Percentiles rank a stretch among this genome's conserved stretches.
Conservation (phyloP, 257 asterid species). For the Solanum virginianum region DNA sequence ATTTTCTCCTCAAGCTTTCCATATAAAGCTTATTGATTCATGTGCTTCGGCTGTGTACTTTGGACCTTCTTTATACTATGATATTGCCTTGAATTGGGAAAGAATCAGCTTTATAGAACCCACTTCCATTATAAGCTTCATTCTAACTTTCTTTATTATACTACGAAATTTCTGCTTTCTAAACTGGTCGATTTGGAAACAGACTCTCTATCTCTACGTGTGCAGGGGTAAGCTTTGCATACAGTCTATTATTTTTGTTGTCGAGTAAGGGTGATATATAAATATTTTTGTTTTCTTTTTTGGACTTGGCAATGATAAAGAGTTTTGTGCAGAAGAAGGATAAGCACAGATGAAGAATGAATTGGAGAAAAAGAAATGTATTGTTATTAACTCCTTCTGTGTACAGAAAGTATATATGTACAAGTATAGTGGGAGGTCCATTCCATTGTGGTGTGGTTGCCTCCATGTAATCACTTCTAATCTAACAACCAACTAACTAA, state of each 20-base stretch:
- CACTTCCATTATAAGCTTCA: conserved; percentile 48
- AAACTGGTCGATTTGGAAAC: not conserved
- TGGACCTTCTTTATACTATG: conserved; percentile 77
- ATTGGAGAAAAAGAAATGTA: no score
- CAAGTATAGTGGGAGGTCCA: no score
- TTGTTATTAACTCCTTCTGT: no score
- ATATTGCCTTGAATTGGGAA: conserved; percentile 71
- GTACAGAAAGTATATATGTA: no score
- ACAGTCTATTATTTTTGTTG: not conserved
- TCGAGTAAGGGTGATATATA: not conserved
- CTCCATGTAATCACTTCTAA: no score
- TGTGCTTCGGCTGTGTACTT: conserved; percentile 69
- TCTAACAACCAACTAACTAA: no score
- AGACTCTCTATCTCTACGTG: not conserved
- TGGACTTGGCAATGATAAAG: not conserved
- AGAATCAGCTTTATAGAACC: conserved; percentile 51
- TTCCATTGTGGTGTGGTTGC: no score
- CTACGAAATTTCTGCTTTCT: not conserved
- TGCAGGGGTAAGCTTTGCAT: not conserved
- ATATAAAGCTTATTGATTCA: conserved; percentile 17
- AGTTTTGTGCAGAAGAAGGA: no score
- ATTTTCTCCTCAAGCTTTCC: not conserved
- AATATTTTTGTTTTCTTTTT: not conserved
- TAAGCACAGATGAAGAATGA: no score
- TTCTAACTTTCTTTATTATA: not conserved